Conservation (phyloP, 208 protist genomes). For the Acanthamoeba sp. region DNA sequence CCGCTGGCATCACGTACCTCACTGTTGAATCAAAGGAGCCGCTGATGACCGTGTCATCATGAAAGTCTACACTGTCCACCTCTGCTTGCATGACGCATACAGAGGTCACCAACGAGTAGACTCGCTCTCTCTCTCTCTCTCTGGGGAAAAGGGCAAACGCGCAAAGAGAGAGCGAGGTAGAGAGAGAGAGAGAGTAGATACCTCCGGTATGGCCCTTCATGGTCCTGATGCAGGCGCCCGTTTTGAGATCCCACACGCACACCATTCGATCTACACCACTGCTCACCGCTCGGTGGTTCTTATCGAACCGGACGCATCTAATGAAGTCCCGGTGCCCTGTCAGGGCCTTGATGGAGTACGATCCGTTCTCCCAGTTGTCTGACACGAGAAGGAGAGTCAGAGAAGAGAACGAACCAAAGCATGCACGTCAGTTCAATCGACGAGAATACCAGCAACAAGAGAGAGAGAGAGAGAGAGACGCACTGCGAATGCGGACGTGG, state of each 20-base stretch:
- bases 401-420: background rate
- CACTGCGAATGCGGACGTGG: slow-evolving; percentile 46
- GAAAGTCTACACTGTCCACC: slow-evolving; percentile 57
- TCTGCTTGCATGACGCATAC: too few species aligned
- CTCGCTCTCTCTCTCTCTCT: background rate
- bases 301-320: slow-evolving; percentile 35
- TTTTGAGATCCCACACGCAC: slow-evolving; percentile 53
- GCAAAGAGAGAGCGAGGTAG: too few species aligned
- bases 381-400: background rate
- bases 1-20: background rate
- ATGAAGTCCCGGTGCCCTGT: slow-evolving; percentile 46
- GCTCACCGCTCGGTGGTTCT: slow-evolving; percentile 39
- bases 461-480: background rate
- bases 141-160: background rate
- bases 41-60: slow-evolving; percentile 39
- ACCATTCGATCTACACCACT: slow-evolving; percentile 49
- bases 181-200: too few species aligned
- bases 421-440: background rate
- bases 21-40: slow-evolving; percentile 57
- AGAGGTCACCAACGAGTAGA: too few species aligned
- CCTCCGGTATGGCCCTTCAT: slow-evolving; percentile 46
- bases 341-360: slow-evolving; percentile 41
- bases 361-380: slow-evolving; percentile 57
- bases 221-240: background rate
- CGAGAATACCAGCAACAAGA: too few species aligned